Conservation (phyloP, 192 early-diverging fungal genomes). For the Ambispora gerdemannii region DNA sequence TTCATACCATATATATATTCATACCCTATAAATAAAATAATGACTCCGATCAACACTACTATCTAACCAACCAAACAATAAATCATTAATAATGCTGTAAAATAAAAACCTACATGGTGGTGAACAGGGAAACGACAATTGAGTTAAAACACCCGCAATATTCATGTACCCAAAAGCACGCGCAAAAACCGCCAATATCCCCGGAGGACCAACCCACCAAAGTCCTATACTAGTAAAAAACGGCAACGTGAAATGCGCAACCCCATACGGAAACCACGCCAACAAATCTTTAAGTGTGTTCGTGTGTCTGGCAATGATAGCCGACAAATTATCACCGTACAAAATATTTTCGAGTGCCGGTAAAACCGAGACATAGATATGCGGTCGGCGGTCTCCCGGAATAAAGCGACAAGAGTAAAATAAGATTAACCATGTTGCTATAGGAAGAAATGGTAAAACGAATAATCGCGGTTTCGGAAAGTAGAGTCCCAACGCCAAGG, state of each 20-base stretch:
- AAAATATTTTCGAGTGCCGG: conserved; percentile 65
- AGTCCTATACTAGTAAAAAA: conserved; percentile 50
- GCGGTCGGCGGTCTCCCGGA: conserved; percentile 49
- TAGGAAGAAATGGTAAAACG: conserved; percentile 48
- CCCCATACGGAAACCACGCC: conserved; percentile 71
- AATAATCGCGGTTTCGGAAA: conserved; percentile 49
- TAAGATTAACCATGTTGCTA: conserved; percentile 56
- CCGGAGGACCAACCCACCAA: conserved; percentile 50
- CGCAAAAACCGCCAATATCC: conserved; percentile 51
- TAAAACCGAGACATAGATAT: conserved; percentile 62
- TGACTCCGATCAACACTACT: too few relatives aligned
- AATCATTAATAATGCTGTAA: too few relatives aligned
- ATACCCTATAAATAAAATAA: conserved; percentile 58
- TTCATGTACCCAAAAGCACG: conserved; percentile 68
- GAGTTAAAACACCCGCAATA: conserved; percentile 64
- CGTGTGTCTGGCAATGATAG: conserved; percentile 53
- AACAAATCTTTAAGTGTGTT: conserved; percentile 56
- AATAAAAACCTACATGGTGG: conserved; percentile 56
- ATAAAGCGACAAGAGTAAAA: conserved; percentile 57
- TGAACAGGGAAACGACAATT: conserved; percentile 62
- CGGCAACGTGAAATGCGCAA: conserved; percentile 69
- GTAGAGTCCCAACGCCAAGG: conserved; percentile 33
- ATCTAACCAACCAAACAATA: too few relatives aligned
- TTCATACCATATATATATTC: conserved; percentile 58
- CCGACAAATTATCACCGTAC: conserved; percentile 63